A percentile compares a stretch with the other conserved stretches of the same genome.
Conservation (phyloP, 2,329 filamentous ascomycete species). For the Penicillium griseofulvum region DNA sequence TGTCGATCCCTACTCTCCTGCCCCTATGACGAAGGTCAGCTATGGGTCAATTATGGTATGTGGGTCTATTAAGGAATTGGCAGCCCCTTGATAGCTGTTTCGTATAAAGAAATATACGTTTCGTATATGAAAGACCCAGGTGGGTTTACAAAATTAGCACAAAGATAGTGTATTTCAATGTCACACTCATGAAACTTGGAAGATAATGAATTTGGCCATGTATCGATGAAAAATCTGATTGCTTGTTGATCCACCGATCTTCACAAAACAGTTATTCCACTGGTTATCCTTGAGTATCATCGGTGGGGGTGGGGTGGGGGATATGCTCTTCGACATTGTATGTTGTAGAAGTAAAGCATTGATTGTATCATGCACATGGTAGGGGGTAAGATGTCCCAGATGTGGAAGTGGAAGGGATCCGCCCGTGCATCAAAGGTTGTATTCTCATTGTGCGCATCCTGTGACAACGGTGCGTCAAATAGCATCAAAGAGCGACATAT, state of each 20-base stretch:
- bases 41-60: slow-evolving; percentile 11
- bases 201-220: not conserved
- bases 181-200: not conserved
- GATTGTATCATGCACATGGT: not conserved
- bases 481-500: not conserved
- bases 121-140: not conserved
- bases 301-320: not conserved
- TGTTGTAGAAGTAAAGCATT: not conserved
- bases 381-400: not conserved
- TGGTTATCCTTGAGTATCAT: not conserved
- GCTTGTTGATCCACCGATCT: not conserved
- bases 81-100: slow-evolving; percentile 5
- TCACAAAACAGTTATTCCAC: not conserved
- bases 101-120: slow-evolving; percentile 5
- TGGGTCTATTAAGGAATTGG: slow-evolving; percentile 7
- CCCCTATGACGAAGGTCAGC: slow-evolving; percentile 2
- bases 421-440: not conserved
- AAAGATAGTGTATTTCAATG: not conserved
- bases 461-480: not conserved
- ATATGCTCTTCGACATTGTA: not conserved
- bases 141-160: not conserved
- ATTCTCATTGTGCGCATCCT: not conserved
- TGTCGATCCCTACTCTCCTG: slow-evolving; percentile 7
- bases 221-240: not conserved
- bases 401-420: not conserved